Evolutionary conservation across 1,284 basidiomycete species (phyloP).

Genomic region (Nidula niveotomentosa): DNA sequence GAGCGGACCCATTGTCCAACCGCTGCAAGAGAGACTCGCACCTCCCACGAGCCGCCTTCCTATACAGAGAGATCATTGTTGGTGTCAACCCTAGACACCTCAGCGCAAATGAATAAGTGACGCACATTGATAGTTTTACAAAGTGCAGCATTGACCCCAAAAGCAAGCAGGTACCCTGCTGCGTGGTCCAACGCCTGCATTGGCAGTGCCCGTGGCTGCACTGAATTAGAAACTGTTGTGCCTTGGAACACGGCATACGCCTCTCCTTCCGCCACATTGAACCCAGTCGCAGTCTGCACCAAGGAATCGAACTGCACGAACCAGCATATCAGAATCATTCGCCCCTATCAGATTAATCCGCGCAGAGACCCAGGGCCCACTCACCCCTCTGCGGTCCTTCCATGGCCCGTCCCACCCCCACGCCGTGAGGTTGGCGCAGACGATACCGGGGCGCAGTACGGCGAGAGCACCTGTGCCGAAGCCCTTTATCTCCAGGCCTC

Average conservation of each 20-base stretch:
- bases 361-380: conserved; percentile 7
- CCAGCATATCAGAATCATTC: not conserved
- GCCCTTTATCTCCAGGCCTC: conserved; percentile 47
- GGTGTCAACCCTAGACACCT: no score
- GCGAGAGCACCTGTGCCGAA: conserved; percentile 46
- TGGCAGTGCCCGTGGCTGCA: conserved; percentile 49
- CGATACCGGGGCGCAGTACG: conserved; percentile 45
- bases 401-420: conserved; percentile 66
- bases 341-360: not conserved
- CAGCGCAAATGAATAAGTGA: conserved; percentile 2
- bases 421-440: conserved; percentile 58
- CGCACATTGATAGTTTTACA: conserved; percentile 51
- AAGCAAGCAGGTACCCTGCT: conserved; percentile 59
- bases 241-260: conserved; percentile 36
- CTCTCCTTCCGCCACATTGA: conserved; percentile 57
- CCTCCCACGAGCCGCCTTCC: conserved; percentile 66
- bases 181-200: conserved; percentile 67
- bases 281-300: conserved; percentile 65
- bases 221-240: conserved; percentile 6
- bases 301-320: conserved; percentile 60
- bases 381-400: conserved; percentile 53
- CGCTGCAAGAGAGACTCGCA: conserved; percentile 56
- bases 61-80: conserved; percentile 13
- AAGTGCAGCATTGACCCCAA: conserved; percentile 57
- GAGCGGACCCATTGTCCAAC: conserved; percentile 59